Conservation (phyloP, 1,139 yeast genomes). For the Saccharomycopsis hybrid region DNA sequence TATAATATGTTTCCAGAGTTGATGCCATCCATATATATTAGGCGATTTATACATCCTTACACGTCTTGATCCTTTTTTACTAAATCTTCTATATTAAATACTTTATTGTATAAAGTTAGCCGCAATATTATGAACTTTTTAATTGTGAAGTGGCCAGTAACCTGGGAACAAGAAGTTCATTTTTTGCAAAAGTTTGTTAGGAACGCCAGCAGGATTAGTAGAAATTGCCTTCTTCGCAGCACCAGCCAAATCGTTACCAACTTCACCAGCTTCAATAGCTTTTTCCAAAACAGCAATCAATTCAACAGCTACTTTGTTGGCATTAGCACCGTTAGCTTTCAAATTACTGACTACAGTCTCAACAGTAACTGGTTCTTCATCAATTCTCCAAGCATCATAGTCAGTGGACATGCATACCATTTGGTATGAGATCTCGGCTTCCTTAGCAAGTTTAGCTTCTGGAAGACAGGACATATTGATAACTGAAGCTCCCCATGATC, state of each 20-base stretch:
- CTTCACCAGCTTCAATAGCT: conserved; percentile 49
- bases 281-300: conserved; percentile 62
- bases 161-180: conserved; percentile 91
- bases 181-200: conserved; percentile 65
- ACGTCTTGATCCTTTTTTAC: no score
- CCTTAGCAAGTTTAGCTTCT: conserved; percentile 93
- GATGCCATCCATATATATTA: no score
- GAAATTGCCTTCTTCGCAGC: conserved; percentile 76
- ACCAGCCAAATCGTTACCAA: conserved; percentile 69
- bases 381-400: conserved; percentile 96
- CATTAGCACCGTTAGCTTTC: conserved; percentile 81
- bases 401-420: conserved; percentile 99
- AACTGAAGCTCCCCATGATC: conserved; percentile 88
- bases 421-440: conserved; percentile 93
- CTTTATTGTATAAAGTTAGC: no score
- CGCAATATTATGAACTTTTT: no score
- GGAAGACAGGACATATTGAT: conserved; percentile 97
- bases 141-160: conserved; percentile 57
- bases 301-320: conserved; percentile 66
- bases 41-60: no score
- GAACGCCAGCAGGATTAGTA: conserved; percentile 71
- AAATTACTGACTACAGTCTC: conserved; percentile 91
- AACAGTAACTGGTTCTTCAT: conserved; percentile 93
- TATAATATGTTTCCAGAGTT: no score
- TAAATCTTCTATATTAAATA: no score